Base-by-base conservation (phyloP, 208 protist species). In the Trypanosoma cruzi region DNA sequence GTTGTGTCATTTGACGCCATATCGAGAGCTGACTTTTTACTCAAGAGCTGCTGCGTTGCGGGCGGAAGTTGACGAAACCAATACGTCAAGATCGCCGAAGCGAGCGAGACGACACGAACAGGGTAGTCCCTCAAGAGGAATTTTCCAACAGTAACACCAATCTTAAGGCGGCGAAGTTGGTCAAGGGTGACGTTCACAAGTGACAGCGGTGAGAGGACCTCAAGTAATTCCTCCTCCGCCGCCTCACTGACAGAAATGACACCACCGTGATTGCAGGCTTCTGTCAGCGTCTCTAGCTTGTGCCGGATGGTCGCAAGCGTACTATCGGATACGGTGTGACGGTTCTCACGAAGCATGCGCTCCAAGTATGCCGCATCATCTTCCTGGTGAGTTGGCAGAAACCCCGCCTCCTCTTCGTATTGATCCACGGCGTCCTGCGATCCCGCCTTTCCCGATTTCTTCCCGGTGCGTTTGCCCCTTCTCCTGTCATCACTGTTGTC, bases 61-160 rank as follows among this genome's bases (percentile, higher is more conserved):
- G 62, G 31, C 4, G 86, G 86, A 14, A 95, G 68, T 18, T 78
- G 72, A 58, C 64, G 62, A 57, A 93, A 93, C 90, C 90, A 95
- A 72, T 84, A 93, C n/a, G 58, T 64, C 1, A 90, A 56, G 71
- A 93, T 90, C 5, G 82, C 86, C 44, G 80, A 42, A 0, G 90
- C 80, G 14, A 95, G 81, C 37, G 69, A 60, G 26, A 69, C 71
- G 8, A 90, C 75, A 0, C 73, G 64, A 3, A 57, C 13, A 4
- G 86, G 81, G 52, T 86, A 90, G 34, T 37, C 49, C 16, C 67
- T 55, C 44, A 76, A 61, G 49, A 88, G 57, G 34, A 95, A 80
- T 14, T 75, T 56, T 24, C 90, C 90, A 11, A 93, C 80, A 18
- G 68, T 61, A n/a, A 85, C 79, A 3, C 90, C 90, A 36, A 93